Percentiles rank a stretch among this genome's conserved stretches.
Conservation (phyloP, 768 basidiomycete genomes). For the Guyanaporus albipodus region DNA sequence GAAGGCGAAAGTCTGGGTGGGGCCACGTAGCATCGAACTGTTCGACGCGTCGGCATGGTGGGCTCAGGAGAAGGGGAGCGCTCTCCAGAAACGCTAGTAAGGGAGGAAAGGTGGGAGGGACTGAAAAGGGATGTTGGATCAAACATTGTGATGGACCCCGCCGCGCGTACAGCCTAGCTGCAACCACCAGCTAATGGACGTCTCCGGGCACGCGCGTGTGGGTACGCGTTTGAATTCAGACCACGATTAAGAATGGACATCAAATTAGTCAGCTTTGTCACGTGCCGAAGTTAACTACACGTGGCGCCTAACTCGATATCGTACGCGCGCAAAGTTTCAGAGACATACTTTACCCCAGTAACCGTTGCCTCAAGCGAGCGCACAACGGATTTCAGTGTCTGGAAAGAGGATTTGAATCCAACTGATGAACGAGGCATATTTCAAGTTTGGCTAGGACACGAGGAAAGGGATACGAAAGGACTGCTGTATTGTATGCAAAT, state of each 20-base stretch:
- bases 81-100: slow-evolving; percentile 9
- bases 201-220: slow-evolving; percentile 8
- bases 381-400: slow-evolving; percentile 38
- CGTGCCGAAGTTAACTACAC: too few species aligned
- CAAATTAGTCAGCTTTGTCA: slow-evolving; percentile 15
- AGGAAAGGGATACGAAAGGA: slow-evolving; percentile 47
- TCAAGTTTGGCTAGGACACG: slow-evolving; percentile 44
- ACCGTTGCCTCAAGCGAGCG: slow-evolving; percentile 47
- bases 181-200: neutral
- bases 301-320: too few species aligned
- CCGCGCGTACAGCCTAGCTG: neutral
- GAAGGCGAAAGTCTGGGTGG: slow-evolving; percentile 37
- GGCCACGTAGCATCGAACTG: slow-evolving; percentile 31
- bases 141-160: slow-evolving; percentile 14
- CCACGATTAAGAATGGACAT: neutral
- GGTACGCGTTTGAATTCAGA: slow-evolving; percentile 8
- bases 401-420: slow-evolving; percentile 46
- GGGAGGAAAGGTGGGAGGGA: slow-evolving; percentile 13
- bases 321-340: too few species aligned
- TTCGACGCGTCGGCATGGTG: slow-evolving; percentile 12
- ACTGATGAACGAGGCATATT: slow-evolving; percentile 35
- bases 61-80: slow-evolving; percentile 4
- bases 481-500: too few species aligned
- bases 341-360: too few species aligned
- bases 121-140: slow-evolving; percentile 18